These are phyloP conservation scores for Tagetes patula DNA, from an alignment of 129 eudicot genomes.

Conservation along the genomic window DNA sequence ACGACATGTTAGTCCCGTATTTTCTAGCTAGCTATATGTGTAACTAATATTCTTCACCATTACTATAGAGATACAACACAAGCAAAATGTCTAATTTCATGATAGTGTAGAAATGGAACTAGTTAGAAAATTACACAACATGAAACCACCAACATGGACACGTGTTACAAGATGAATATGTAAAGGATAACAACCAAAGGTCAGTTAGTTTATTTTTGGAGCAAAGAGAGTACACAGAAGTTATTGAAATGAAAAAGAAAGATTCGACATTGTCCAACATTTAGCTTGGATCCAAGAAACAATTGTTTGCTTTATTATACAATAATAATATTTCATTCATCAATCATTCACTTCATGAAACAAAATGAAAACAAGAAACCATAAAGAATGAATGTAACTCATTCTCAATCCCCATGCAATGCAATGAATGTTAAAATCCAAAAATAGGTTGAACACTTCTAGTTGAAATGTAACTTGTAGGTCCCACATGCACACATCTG, in stretches of 20 bases:
- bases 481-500: conserved; percentile 54
- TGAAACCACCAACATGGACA: not conserved
- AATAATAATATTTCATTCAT: not conserved
- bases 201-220: not conserved
- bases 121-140: too few relatives aligned
- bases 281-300: conserved; percentile 13
- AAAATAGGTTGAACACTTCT: conserved; percentile 41
- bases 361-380: not conserved
- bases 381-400: conserved; percentile 17
- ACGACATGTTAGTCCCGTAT: not conserved
- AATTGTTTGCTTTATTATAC: not conserved
- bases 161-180: not conserved
- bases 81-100: too few relatives aligned
- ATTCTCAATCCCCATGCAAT: conserved; percentile 42
- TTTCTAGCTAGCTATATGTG: too few relatives aligned
- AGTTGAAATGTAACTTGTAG: conserved; percentile 52
- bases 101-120: too few relatives aligned
- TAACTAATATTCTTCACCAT: not conserved
- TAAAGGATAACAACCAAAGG: not conserved
- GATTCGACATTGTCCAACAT: conserved; percentile 9
- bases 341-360: not conserved
- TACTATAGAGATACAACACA: not conserved
- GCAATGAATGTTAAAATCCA: conserved; percentile 29
- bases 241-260: conserved; percentile 1
- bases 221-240: conserved; percentile 3